Evolutionary conservation across 352 stramenopile genomes (phyloP).

Genomic region (Aphanomyces euteiches): DNA sequence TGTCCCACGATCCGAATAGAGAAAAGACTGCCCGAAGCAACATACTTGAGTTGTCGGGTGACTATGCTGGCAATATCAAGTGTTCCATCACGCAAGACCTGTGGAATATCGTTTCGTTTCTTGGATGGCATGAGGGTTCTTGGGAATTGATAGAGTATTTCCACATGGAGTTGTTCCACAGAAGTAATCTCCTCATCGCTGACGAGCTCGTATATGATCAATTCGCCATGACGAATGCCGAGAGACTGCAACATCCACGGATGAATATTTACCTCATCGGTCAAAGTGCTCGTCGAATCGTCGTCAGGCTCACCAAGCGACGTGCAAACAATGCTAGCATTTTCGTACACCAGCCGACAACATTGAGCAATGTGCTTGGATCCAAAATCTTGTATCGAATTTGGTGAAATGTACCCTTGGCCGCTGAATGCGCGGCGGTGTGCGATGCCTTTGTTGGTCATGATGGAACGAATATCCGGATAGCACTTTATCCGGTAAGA

Average conservation of each 20-base stretch:
- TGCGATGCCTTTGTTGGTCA: neutral
- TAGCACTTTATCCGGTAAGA: neutral
- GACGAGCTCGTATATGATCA: constrained; percentile 9
- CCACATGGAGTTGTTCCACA: constrained; percentile 7
- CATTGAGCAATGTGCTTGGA: neutral
- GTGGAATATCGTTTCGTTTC: constrained; percentile 4
- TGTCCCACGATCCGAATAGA: neutral
- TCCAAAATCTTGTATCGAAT: constrained; percentile 8
- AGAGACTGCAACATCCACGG: constrained; percentile 50
- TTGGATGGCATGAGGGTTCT: neutral
- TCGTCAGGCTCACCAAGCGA: neutral
- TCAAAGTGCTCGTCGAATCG: neutral
- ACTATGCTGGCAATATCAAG: constrained; percentile 12
- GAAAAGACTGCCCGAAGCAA: neutral
- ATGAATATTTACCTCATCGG: constrained; percentile 37
- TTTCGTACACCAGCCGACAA: neutral
- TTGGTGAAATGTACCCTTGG: constrained; percentile 15
- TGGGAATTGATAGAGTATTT: neutral
- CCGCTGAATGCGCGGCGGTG: constrained; percentile 9
- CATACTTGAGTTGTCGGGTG: constrained; percentile 1
- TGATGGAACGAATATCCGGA: neutral
- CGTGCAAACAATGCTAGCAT: neutral
- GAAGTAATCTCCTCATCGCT: constrained; percentile 25
- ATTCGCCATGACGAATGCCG: constrained; percentile 22
- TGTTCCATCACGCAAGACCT: constrained; percentile 13